Percentiles rank a stretch among this genome's conserved stretches.
Evolutionary conservation across 306 rosid species (phyloP).

Genomic region (Cajanus cajan): DNA sequence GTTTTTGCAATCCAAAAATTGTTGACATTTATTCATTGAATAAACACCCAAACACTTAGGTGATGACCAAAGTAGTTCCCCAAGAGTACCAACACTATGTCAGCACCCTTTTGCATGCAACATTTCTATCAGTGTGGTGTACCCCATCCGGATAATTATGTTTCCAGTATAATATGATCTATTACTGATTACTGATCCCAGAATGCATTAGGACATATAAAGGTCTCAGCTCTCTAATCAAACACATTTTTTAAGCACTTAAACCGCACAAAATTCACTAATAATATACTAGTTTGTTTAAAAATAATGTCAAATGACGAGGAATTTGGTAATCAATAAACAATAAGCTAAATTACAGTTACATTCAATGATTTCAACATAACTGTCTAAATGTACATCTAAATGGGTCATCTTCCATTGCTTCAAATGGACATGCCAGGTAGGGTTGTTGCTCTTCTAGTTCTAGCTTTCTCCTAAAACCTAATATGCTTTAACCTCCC

Average conservation of each 20-base stretch:
- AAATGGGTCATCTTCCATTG: not conserved
- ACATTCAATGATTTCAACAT: not conserved
- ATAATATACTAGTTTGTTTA: not conserved
- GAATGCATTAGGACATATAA: not conserved
- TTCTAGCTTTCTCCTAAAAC: constrained; percentile 17
- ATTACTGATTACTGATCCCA: not conserved
- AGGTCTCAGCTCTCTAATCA: too few relatives aligned
- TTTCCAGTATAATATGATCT: not conserved
- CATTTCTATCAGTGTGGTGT: not conserved
- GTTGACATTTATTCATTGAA: constrained; percentile 1
- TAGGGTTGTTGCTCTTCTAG: constrained; percentile 13
- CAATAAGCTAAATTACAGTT: not conserved
- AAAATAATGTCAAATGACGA: constrained; percentile 5
- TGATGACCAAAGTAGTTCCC: not conserved
- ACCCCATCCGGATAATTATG: not conserved
- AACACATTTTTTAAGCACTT: too few relatives aligned
- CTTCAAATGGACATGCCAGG: not conserved
- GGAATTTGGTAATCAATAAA: not conserved
- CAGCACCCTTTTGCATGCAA: not conserved
- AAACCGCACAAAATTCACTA: not conserved
- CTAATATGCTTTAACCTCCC: not conserved
- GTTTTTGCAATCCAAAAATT: not conserved
- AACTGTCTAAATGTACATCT: not conserved
- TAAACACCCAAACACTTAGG: not conserved
- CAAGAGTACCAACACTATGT: not conserved